Evolutionary conservation across 108 stramenopile species (phyloP), one percentile per base, ranked within the genome.

Genomic region (Cyclotella distinguenda): DNA sequence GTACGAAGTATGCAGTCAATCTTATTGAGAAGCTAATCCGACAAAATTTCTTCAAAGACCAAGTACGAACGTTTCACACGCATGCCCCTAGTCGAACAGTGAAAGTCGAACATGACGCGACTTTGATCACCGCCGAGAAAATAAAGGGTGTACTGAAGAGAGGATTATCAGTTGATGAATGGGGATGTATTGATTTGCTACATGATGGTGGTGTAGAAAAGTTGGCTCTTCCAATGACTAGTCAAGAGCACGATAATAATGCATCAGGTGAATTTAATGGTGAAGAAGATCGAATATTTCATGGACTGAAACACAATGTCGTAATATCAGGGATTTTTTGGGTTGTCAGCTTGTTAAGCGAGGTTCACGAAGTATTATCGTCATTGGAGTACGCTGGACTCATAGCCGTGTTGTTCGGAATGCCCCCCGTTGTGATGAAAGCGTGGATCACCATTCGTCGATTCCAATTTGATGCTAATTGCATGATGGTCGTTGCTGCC

Each of bases 401-500:
- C 9, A 56, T 74, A 4, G 80, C 90, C 9, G 86, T 94, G 4
- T 11, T 86, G 1, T 89, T 88, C 66, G 93, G 93, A 27, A 67
- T 94, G 53, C 89, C 89, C 5, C 86, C 90, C 9, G 80, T 91
- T 56, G 71, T 74, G 16, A 39, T 61, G 28, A 94, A 94, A 72
- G 89, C 88, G 9, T 89, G 65, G 61, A 70, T 77, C 66, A 94
- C 89, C 19, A 34, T 90, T 44, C 76, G 78, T 27, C 61, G 86
- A 32, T 66, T 48, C 34, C 83, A 83, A 44, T 81, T 88, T 71
- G 91, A 96, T 82, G 88, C 93, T 23, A 94, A 96, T 71, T 86
- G 89, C 56, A 89, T 96, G 84, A 96, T 96, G 95, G 81, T 88
- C 16, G 68, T 81, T 42, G 93, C 95, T 4, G 90, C 91, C 0